These are phyloP conservation scores for Blastobotrys parvus DNA, from an alignment of 805 yeast genomes.

Conservation along the genomic window DNA sequence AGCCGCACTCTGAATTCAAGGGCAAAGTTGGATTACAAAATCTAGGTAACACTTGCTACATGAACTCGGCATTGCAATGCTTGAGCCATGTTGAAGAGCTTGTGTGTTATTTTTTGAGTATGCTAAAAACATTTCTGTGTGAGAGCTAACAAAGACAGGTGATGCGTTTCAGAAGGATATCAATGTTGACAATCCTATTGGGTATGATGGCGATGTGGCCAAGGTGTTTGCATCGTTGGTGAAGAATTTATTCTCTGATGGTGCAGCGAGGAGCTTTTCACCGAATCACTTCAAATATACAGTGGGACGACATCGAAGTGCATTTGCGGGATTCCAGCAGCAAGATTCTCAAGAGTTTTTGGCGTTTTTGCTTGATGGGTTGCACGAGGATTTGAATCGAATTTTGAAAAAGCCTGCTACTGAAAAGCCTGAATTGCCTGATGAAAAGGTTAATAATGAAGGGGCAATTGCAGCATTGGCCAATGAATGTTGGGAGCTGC, in stretches of 20 bases:
- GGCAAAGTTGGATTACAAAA: constrained; percentile 62
- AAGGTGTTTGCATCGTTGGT: constrained; percentile 60
- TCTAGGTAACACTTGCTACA: constrained; percentile 86
- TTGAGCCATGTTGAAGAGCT: constrained; percentile 79
- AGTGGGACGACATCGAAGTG: constrained; percentile 60
- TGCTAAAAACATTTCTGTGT: background rate
- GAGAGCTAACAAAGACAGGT: constrained; percentile 57
- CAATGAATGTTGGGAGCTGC: constrained; percentile 68
- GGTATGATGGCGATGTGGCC: constrained; percentile 78
- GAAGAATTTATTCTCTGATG: constrained; percentile 31
- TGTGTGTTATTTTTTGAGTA: constrained; percentile 54
- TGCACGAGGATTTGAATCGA: constrained; percentile 88
- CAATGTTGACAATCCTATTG: constrained; percentile 64
- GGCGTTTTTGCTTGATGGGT: constrained; percentile 77
- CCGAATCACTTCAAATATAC: constrained; percentile 61
- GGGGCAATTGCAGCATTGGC: constrained; percentile 52
- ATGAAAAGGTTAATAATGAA: constrained; percentile 47
- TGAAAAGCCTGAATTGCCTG: constrained; percentile 74
- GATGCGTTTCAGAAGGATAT: constrained; percentile 55
- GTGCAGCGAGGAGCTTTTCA: constrained; percentile 26
- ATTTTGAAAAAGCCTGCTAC: constrained; percentile 75
- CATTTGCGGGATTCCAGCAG: constrained; percentile 75
- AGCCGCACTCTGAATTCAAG: background rate
- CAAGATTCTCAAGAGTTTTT: constrained; percentile 93
- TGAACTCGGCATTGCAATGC: constrained; percentile 93